A percentile compares a stretch with the other conserved stretches of the same genome.
Evolutionary conservation across 2,329 filamentous ascomycete genomes (phyloP).

Genomic region (Fusarium chaquense): DNA sequence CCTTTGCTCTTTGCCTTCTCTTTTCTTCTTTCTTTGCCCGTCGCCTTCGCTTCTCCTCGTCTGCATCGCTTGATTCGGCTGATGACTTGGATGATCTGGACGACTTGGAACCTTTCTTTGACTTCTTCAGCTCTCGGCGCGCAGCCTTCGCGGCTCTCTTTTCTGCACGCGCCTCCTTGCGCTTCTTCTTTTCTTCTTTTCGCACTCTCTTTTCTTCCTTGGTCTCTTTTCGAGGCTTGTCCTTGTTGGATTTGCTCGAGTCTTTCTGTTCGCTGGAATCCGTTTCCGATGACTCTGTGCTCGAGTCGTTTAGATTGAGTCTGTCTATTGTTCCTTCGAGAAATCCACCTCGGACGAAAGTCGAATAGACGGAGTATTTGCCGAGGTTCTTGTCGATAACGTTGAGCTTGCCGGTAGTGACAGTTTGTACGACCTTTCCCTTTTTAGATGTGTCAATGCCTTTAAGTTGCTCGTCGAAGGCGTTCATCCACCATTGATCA

Average conservation of each 20-base stretch:
- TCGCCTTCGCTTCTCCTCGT: constrained; percentile 62
- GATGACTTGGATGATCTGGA: constrained; percentile 47
- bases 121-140: constrained; percentile 44
- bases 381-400: constrained; percentile 66
- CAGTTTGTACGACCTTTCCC: constrained; percentile 68
- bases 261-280: constrained; percentile 51
- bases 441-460: constrained; percentile 75
- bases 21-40: constrained; percentile 59
- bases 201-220: constrained; percentile 59
- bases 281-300: constrained; percentile 46
- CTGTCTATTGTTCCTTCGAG: constrained; percentile 75
- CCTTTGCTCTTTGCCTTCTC: constrained; percentile 49
- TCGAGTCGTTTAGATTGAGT: constrained; percentile 46
- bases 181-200: constrained; percentile 51
- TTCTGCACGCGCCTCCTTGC: constrained; percentile 46
- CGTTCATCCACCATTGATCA: constrained; percentile 97
- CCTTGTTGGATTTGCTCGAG: constrained; percentile 19
- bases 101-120: constrained; percentile 46
- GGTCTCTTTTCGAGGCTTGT: constrained; percentile 52
- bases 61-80: constrained; percentile 47
- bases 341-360: constrained; percentile 85
- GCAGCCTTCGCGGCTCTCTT: constrained; percentile 43
- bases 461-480: constrained; percentile 91
- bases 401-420: constrained; percentile 66
- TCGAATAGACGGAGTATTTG: constrained; percentile 79